Base-by-base conservation (phyloP, 805 yeast species). In the Spathaspora girioi region DNA sequence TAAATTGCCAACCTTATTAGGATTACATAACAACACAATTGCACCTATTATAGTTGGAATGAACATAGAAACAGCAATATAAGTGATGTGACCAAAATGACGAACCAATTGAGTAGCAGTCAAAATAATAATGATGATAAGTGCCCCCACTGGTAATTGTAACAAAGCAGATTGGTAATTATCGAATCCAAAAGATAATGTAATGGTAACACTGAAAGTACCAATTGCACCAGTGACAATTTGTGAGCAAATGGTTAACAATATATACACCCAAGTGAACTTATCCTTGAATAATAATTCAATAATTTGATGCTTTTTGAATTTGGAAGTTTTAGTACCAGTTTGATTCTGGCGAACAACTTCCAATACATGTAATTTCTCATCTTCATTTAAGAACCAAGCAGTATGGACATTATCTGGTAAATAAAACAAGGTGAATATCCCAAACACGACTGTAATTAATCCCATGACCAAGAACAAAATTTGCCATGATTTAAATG, bases 91-190 rank as follows among this genome's bases (percentile, higher is more conserved):
- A 46, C 71, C 65, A 53, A 58, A 60, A 43, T 60, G 54, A 5
- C 66, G 57, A 19, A 69, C 63, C n/a, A 68, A 51, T 47, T 70
- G 65, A 38, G 72, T 69, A 7, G 68, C 69, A 35, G 61, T 54
- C 20, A 65, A 44, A 41, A 71, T 70, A 6, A 69, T 61, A 12
- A 69, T 53, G 23, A 71, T 62, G 10, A 71, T 78, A 32, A 79
- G 72, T 5, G 79, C 73, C 56, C 87, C 86, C 40, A 80, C 77
- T 2, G 87, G 87, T 69, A 80, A 72, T 61, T 82, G 85, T 57
- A 79, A 63, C 29, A 79, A 60, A 1, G 83, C 79, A 5, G 82
- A 70, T 48, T 72, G 59, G 50, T 75, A 67, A 43, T 58, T 61
- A 46, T 70, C 69, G 56, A 77, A 80, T 3, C 84, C 84, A 58